These are phyloP conservation scores for Paramecium pentaurelia DNA, from an alignment of 73 alveolate genomes.

Conservation along the genomic window DNA sequence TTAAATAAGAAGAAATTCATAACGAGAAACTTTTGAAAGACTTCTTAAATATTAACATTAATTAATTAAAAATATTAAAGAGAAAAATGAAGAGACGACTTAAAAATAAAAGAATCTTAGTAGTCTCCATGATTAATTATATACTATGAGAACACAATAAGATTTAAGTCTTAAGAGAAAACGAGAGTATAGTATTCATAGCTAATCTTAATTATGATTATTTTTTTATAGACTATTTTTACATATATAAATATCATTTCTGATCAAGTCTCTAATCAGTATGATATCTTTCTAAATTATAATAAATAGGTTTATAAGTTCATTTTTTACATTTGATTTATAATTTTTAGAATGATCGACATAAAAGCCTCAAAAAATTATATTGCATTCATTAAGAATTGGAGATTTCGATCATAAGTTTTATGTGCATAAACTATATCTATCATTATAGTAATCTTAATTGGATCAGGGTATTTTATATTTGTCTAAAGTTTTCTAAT, in stretches of 20 bases:
- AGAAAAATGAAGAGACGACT: background rate
- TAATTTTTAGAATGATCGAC: background rate
- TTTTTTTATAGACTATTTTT: background rate
- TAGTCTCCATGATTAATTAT: slow-evolving; percentile 23
- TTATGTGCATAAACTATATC: background rate
- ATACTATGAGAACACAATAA: slow-evolving; percentile 33
- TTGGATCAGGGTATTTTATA: background rate
- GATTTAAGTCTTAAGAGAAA: background rate
- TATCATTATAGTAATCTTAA: background rate
- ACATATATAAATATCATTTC: background rate
- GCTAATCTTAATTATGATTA: background rate
- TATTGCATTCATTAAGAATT: background rate
- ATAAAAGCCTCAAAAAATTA: background rate
- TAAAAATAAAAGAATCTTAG: background rate
- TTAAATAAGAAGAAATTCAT: background rate
- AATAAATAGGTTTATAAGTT: background rate
- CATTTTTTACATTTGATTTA: background rate
- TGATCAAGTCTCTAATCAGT: background rate
- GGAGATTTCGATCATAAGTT: background rate
- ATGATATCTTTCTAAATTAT: background rate
- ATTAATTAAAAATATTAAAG: background rate
- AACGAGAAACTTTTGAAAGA: slow-evolving; percentile 30
- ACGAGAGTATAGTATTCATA: slow-evolving; percentile 1
- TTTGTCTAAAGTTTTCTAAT: background rate
- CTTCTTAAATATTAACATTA: background rate